phyloP scores from a whole-genome alignment of 768 basidiomycete species.

The Calvatia gigantea region DNA sequence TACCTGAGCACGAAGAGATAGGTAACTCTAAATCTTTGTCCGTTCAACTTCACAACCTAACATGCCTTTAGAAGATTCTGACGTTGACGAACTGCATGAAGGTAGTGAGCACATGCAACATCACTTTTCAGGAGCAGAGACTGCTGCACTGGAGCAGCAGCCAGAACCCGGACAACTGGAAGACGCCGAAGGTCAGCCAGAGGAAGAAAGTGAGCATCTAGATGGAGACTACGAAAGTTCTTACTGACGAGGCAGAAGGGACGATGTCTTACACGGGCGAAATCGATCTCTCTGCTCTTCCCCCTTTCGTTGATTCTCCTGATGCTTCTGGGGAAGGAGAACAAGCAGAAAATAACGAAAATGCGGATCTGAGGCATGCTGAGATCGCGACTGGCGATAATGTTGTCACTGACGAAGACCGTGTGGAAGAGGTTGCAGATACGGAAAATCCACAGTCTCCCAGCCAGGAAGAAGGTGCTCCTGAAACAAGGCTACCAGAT shows the following conservation, averaged over 20 bases:
- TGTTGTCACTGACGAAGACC: background rate
- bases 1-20: conserved; percentile 10
- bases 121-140: background rate
- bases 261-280: conserved; percentile 2
- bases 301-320: conserved; percentile 12
- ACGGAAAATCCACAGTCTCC: background rate
- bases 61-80: background rate
- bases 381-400: background rate
- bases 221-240: conserved; percentile 2
- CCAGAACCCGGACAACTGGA: conserved; percentile 16
- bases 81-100: conserved; percentile 15
- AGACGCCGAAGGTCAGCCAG: conserved; percentile 21
- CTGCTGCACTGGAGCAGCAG: background rate
- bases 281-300: conserved; percentile 12
- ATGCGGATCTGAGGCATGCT: background rate
- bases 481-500: background rate
- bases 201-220: conserved; percentile 10
- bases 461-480: background rate
- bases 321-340: conserved; percentile 8
- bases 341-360: conserved; percentile 6
- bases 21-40: background rate
- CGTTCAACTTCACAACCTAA: background rate
- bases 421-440: background rate
- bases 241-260: background rate
- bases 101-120: conserved; percentile 9